Evolutionary conservation across 129 eudicot genomes (phyloP).

Genomic region (Apium graveolens): DNA sequence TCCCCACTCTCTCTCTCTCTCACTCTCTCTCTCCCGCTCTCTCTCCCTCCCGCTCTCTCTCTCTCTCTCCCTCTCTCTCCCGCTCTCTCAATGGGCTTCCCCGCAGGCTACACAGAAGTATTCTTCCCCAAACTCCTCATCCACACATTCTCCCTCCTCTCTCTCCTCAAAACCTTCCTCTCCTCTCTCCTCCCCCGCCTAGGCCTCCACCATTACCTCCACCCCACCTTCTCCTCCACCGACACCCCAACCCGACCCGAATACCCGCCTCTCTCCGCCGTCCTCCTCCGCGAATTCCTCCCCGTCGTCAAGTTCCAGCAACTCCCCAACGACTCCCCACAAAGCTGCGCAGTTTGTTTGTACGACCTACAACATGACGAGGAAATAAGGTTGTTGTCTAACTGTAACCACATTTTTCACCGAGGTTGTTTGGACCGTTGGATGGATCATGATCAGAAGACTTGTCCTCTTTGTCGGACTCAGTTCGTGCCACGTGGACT

Average conservation of each 20-base stretch:
- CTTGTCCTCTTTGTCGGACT: conserved; percentile 69
- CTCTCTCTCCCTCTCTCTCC: conserved; percentile 2
- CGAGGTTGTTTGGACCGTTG: conserved; percentile 70
- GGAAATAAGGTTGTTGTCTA: conserved; percentile 52
- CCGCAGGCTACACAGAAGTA: conserved; percentile 58
- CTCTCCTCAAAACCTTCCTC: conserved; percentile 30
- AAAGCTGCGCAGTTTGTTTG: conserved; percentile 56
- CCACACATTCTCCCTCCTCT: conserved; percentile 38
- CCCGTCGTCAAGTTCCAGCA: conserved; percentile 41
- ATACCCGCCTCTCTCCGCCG: conserved; percentile 39
- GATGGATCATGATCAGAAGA: conserved; percentile 72
- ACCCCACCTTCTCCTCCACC: conserved; percentile 20
- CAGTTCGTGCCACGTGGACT: conserved; percentile 36
- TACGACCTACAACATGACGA: conserved; percentile 44
- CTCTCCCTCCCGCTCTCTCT: not conserved
- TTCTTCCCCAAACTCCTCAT: conserved; percentile 47
- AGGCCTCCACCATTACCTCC: conserved; percentile 41
- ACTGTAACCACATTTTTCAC: conserved; percentile 60
- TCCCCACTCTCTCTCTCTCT: too few relatives aligned
- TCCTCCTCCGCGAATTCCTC: conserved; percentile 44
- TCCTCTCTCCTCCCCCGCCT: conserved; percentile 22
- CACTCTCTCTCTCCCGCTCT: not conserved
- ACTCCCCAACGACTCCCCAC: conserved; percentile 25
- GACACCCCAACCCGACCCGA: conserved; percentile 25
- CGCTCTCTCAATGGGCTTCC: conserved; percentile 42